phyloP scores from a whole-genome alignment of 305 asterid species.

The Stenogyne calaminthoides region DNA sequence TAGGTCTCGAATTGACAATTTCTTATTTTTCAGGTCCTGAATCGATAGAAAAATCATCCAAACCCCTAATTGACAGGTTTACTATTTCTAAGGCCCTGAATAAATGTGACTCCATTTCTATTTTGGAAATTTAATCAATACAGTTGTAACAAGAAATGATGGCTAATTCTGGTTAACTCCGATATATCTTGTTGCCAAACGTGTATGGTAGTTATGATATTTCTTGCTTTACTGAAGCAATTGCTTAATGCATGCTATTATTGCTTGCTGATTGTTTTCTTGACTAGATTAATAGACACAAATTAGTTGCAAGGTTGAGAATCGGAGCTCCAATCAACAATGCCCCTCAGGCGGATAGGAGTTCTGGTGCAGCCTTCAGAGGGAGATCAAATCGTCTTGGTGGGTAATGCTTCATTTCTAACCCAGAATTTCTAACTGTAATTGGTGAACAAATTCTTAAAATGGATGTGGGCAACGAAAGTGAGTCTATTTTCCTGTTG shows the following conservation, averaged over 20 bases:
- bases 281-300: conserved; percentile 43
- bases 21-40: too few species aligned
- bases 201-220: neutral
- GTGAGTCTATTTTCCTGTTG: neutral
- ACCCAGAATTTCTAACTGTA: conserved; percentile 7
- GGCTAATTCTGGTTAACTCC: neutral
- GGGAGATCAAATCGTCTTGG: conserved; percentile 85
- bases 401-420: conserved; percentile 38
- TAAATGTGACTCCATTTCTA: neutral
- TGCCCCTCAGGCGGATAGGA: conserved; percentile 49
- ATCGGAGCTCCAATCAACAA: conserved; percentile 58
- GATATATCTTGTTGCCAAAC: neutral
- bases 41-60: too few species aligned
- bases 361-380: conserved; percentile 57
- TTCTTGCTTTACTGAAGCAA: neutral
- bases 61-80: too few species aligned
- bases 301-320: conserved; percentile 69
- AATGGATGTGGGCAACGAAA: conserved; percentile 1
- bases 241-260: neutral
- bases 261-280: conserved; percentile 40
- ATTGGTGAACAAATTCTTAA: conserved; percentile 1
- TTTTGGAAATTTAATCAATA: neutral
- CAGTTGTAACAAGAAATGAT: neutral
- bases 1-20: too few species aligned
- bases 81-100: neutral